Evolutionary conservation across 768 basidiomycete species (phyloP), one percentile per base, ranked within the genome.

Genomic region (Boletus reticuloceps): DNA sequence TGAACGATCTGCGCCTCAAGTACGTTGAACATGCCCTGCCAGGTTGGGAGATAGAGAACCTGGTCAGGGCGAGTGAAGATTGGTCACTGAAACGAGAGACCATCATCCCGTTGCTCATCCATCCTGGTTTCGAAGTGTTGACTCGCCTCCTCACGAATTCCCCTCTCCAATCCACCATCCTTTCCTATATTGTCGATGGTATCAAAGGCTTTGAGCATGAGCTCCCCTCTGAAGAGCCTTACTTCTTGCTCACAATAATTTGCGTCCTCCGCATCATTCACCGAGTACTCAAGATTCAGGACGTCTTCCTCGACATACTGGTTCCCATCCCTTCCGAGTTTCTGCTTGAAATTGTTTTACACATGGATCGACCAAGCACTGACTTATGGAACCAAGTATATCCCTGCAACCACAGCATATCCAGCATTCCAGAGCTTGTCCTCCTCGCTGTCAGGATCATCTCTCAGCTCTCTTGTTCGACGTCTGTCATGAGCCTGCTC

Each of bases 41-140:
- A 0, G 85, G 85, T 62, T 94, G 89, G 70, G 86, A 93, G 64
- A 75, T 96, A 46, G 88, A 91, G 62, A 80, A 81, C 4, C 74
- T 97, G 17, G 76, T 91, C 22, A 75, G 80, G 9, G 72, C 76
- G 43, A 74, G 75, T 3, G 85, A 89, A 52, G 82, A 82, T n/a
- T 69, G 73, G 6, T 64, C 76, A 16, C 66, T 79, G 27, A 85
- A 77, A 54, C 70, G 72, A 36, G 87, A 89, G 27, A 64, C 70
- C 0, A 69, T 92, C 16, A 61, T 82, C 20, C 79, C 81, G n/a
- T 76, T 84, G 31, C 77, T 88, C 11, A 65, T 82, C 3, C 93
- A 97, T 64, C 94, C 96, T 3, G 96, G 94, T 0, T 93, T 90
- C 66, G 89, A 94, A 52, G 74, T 97, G 52, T 82, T 94, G 72